Evolutionary conservation across 179 eudicot genomes (phyloP).

Genomic region (Gypsophila paniculata): DNA sequence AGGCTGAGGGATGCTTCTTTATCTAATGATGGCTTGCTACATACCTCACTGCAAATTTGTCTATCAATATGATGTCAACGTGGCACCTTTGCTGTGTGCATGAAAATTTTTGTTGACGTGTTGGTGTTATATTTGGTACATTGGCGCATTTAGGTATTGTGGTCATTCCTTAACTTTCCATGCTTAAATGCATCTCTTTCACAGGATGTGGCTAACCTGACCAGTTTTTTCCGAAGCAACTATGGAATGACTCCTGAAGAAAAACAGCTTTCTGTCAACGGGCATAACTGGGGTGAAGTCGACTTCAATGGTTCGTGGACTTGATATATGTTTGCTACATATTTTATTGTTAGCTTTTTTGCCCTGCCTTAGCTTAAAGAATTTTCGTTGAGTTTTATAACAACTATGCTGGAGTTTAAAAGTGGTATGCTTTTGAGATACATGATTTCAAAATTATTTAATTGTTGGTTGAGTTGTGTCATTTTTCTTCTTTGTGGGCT

Average conservation of each 20-base stretch:
- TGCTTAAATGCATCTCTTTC: neutral
- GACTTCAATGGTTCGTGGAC: slow-evolving; percentile 66
- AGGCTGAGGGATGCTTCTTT: neutral
- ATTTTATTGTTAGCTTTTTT: neutral
- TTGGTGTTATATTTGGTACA: neutral
- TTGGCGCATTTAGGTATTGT: neutral
- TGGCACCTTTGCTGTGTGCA: neutral
- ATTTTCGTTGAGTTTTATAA: neutral
- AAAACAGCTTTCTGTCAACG: slow-evolving; percentile 85
- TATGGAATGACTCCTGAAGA: slow-evolving; percentile 74
- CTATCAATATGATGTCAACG: neutral
- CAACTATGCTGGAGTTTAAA: neutral
- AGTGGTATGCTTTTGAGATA: neutral
- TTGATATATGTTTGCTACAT: neutral
- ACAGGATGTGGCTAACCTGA: slow-evolving; percentile 77
- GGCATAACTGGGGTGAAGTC: slow-evolving; percentile 95
- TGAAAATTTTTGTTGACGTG: neutral
- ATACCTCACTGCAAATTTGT: neutral
- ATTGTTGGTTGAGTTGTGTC: neutral
- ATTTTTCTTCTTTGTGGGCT: neutral
- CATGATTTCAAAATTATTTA: neutral
- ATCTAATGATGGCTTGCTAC: neutral
- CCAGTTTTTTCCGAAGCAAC: slow-evolving; percentile 56
- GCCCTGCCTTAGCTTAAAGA: neutral
- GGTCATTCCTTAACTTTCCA: neutral